Base-by-base conservation (phyloP, 768 basidiomycete species). In the Suillus brevipes region DNA sequence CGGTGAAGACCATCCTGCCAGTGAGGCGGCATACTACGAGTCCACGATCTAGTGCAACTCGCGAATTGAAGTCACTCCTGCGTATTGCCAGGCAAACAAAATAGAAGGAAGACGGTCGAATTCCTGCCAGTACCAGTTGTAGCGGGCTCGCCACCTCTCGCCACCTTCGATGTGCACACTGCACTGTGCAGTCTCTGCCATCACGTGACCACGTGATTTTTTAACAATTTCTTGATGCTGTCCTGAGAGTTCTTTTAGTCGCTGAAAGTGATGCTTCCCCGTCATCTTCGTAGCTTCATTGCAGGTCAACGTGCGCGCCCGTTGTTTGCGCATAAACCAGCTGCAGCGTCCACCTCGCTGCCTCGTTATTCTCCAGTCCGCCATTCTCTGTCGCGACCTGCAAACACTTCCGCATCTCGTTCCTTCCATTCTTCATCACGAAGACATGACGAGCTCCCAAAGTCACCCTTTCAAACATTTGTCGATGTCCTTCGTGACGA, bases 381-480 rank as follows among this genome's bases (percentile, higher is more conserved):
- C 20, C 18, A 18, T 6, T 45, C 66, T 28, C 53, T 43, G 49
- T 68, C 50, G 61, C 69, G 47, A 49, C 68, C 6, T 50, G 57
- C 50, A 55, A 53, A 16, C 62, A 69, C 38, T 65, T 65, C 36
- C 13, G 37, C 70, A 9, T 66, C 67, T 34, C 71, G 72, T 59
- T 78, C 77, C 16, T 91, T 92, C 72, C 90, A 92, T 72, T 84
- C 90, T 36, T 89, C 91, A 36, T 79, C 89, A 45, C 80, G 83
- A 52, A 81, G 83, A 37, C 81, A 76, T 49, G 79, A 88, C 68
- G 91, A 94, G 70, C 75, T 85, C 5, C 91, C 92, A 5, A 94
- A 92, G 75, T 97, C 95, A 5, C 97, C 97, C 1, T 98, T 97
- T 73, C 90, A 93, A 77, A 95, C 95, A 2, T 99, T 99, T 69